Conservation (phyloP, 2,329 filamentous ascomycete genomes). For the Metarhizium sp. region DNA sequence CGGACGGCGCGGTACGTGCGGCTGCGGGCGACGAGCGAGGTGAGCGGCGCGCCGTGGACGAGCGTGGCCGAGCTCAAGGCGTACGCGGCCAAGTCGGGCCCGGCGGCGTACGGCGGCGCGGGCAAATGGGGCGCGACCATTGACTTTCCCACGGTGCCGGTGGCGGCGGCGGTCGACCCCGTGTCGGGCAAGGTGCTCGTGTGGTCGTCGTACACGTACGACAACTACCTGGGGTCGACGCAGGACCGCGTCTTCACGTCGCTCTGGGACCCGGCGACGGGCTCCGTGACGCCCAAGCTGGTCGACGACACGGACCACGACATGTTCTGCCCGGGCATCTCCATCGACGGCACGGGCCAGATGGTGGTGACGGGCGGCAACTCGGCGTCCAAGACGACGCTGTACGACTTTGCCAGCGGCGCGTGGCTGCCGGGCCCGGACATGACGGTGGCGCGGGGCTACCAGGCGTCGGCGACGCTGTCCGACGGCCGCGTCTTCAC, state of each 20-base stretch:
- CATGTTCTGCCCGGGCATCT: slow-evolving; percentile 45
- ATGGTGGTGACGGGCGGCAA: slow-evolving; percentile 46
- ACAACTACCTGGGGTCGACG: slow-evolving; percentile 8
- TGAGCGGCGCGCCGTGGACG: slow-evolving; percentile 19
- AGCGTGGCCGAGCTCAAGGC: slow-evolving; percentile 23
- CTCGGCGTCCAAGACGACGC: slow-evolving; percentile 35
- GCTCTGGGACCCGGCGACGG: slow-evolving; percentile 9
- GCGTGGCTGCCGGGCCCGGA: slow-evolving; percentile 28
- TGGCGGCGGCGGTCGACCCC: slow-evolving; percentile 8
- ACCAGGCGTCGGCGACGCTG: slow-evolving; percentile 40
- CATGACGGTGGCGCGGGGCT: slow-evolving; percentile 39
- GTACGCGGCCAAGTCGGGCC: slow-evolving; percentile 16
- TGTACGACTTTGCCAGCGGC: slow-evolving; percentile 31
- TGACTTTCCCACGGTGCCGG: slow-evolving; percentile 26
- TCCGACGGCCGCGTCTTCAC: slow-evolving; percentile 47
- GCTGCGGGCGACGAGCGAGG: slow-evolving; percentile 19
- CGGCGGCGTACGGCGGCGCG: slow-evolving; percentile 11
- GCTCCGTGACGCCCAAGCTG: slow-evolving; percentile 15
- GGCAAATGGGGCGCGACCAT: slow-evolving; percentile 26
- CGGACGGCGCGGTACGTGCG: slow-evolving; percentile 18
- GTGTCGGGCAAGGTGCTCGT: slow-evolving; percentile 2
- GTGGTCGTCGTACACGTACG: slow-evolving; percentile 8
- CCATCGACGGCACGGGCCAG: slow-evolving; percentile 34
- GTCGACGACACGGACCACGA: slow-evolving; percentile 36
- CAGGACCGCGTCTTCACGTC: slow-evolving; percentile 10